Conservation (phyloP, 1,284 basidiomycete species). For the Mrakiaceae sp. region DNA sequence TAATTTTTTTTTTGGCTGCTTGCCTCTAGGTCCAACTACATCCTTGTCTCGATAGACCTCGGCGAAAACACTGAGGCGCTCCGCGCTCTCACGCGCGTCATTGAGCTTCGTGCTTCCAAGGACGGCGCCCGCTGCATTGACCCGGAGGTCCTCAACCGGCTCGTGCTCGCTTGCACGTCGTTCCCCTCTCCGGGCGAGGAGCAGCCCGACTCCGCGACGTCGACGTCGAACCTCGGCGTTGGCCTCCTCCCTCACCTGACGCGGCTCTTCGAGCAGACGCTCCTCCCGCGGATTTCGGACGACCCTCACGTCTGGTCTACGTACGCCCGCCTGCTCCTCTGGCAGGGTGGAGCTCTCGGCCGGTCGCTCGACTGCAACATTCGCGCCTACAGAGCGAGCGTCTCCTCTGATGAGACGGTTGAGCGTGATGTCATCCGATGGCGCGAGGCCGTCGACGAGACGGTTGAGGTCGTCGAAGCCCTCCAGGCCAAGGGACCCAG, state of each 20-base stretch:
- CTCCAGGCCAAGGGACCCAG: conserved; percentile 70
- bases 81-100: conserved; percentile 67
- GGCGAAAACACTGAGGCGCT: conserved; percentile 82
- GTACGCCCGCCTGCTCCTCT: conserved; percentile 65
- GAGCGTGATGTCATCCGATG: conserved; percentile 56
- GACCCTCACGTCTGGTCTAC: conserved; percentile 66
- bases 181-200: conserved; percentile 36
- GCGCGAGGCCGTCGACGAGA: conserved; percentile 60
- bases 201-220: conserved; percentile 25
- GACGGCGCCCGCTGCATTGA: conserved; percentile 57
- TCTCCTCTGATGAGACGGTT: conserved; percentile 51
- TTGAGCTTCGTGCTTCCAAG: conserved; percentile 65
- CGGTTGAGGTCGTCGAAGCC: conserved; percentile 71
- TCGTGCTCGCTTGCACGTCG: conserved; percentile 73
- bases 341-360: conserved; percentile 52
- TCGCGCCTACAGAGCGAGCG: conserved; percentile 64
- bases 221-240: conserved; percentile 51
- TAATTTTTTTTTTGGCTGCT: too few species aligned
- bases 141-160: conserved; percentile 70
- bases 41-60: conserved; percentile 85
- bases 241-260: conserved; percentile 53
- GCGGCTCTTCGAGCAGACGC: conserved; percentile 57
- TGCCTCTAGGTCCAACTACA: conserved; percentile 58
- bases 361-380: conserved; percentile 70
- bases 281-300: conserved; percentile 61